These are phyloP conservation scores for Fraxinus ornus DNA, from an alignment of 305 asterid genomes.

Conservation along the genomic window DNA sequence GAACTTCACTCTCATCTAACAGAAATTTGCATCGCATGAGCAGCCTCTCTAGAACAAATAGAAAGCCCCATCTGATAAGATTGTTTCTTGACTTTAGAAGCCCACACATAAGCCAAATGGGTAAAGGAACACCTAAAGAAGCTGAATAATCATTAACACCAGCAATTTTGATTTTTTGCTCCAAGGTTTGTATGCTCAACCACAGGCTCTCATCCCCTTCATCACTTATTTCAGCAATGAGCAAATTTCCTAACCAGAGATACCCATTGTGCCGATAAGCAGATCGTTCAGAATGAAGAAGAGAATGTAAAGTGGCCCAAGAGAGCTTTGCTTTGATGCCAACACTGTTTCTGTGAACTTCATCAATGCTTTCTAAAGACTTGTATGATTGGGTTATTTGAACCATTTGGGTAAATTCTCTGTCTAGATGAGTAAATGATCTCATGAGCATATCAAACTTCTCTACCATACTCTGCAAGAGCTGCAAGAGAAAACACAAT, in stretches of 20 bases:
- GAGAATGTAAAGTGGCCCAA: constrained; percentile 96
- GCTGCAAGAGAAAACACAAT: constrained; percentile 52
- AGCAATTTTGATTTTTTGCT: constrained; percentile 69
- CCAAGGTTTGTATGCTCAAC: constrained; percentile 71
- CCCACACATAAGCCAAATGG: constrained; percentile 97
- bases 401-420: constrained; percentile 72
- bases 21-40: constrained; percentile 92
- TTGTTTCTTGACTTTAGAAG: constrained; percentile 80
- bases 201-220: constrained; percentile 63
- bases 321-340: constrained; percentile 64
- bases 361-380: constrained; percentile 57
- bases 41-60: constrained; percentile 90
- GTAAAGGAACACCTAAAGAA: constrained; percentile 69
- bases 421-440: constrained; percentile 83
- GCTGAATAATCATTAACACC: constrained; percentile 83
- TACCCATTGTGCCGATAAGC: constrained; percentile 89
- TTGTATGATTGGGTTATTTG: constrained; percentile 71
- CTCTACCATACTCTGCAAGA: constrained; percentile 80
- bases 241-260: constrained; percentile 94
- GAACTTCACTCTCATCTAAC: constrained; percentile 93
- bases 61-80: constrained; percentile 81
- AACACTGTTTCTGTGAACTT: constrained; percentile 43
- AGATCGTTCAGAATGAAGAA: constrained; percentile 82
- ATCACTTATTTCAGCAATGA: constrained; percentile 77
- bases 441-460: constrained; percentile 72